These are phyloP conservation scores for Trifolium pratense DNA, from an alignment of 306 rosid genomes.

Conservation along the genomic window DNA sequence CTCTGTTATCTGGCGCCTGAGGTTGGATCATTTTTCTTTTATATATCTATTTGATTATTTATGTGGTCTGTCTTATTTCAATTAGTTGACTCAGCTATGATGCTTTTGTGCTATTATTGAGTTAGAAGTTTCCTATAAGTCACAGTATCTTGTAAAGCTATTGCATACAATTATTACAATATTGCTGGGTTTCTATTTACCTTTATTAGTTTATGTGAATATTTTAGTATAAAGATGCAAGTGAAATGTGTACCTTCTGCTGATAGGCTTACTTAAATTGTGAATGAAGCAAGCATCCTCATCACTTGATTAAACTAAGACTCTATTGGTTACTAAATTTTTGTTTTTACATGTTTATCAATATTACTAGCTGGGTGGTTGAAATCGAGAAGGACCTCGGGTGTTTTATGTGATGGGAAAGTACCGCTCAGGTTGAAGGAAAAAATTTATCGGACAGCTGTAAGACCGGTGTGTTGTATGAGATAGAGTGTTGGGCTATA, in stretches of 20 bases:
- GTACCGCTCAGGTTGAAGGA: too few species aligned
- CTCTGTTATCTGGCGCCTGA: slow-evolving; percentile 98
- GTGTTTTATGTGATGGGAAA: too few species aligned
- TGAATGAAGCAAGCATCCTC: slow-evolving; percentile 5
- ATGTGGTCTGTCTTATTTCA: slow-evolving; percentile 19
- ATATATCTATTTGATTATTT: slow-evolving; percentile 25
- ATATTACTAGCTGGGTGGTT: neutral
- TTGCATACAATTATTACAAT: slow-evolving; percentile 27
- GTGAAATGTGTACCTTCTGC: slow-evolving; percentile 3
- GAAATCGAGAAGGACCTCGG: too few species aligned
- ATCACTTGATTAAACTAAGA: slow-evolving; percentile 11
- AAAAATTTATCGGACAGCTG: too few species aligned
- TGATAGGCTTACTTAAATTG: slow-evolving; percentile 26
- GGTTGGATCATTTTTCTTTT: slow-evolving; percentile 51
- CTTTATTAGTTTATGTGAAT: neutral
- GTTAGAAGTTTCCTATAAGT: slow-evolving; percentile 21
- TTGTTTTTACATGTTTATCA: slow-evolving; percentile 2
- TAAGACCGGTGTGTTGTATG: too few species aligned
- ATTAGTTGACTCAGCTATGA: slow-evolving; percentile 24
- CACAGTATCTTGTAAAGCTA: slow-evolving; percentile 16
- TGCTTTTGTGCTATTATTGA: slow-evolving; percentile 6
- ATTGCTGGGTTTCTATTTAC: slow-evolving; percentile 17
- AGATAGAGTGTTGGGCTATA: too few species aligned
- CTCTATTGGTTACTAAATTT: neutral
- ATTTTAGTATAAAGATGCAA: slow-evolving; percentile 18